phyloP scores from a whole-genome alignment of 768 basidiomycete species.

The Terana coerulea region DNA sequence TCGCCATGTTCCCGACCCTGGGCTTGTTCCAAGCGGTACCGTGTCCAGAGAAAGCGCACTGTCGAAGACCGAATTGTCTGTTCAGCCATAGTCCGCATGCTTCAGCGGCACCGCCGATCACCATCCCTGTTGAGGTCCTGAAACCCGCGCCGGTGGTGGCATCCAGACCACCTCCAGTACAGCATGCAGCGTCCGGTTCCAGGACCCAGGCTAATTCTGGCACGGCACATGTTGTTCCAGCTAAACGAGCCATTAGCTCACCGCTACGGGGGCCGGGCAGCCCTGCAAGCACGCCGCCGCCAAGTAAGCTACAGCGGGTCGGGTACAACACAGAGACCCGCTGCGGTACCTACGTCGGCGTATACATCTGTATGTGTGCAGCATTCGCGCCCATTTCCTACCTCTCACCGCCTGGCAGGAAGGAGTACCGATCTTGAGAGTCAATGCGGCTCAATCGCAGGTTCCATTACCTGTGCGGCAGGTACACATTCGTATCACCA shows the following conservation, averaged over 20 bases:
- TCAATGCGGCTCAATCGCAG: conserved; percentile 65
- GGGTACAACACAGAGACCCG: conserved; percentile 39
- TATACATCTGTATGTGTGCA: conserved; percentile 24
- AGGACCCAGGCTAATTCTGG: conserved; percentile 17
- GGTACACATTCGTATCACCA: conserved; percentile 30
- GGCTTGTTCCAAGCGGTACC: conserved; percentile 53
- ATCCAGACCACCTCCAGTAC: conserved; percentile 8
- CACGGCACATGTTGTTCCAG: conserved; percentile 18
- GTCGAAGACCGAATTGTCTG: conserved; percentile 52
- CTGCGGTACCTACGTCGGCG: conserved; percentile 39
- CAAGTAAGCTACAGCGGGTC: conserved; percentile 60
- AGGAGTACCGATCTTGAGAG: conserved; percentile 61
- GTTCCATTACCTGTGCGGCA: conserved; percentile 75
- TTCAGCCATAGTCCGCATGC: conserved; percentile 57
- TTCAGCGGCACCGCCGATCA: conserved; percentile 33
- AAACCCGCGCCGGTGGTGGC: conserved; percentile 11
- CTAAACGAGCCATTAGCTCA: conserved; percentile 26
- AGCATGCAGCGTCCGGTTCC: conserved; percentile 11
- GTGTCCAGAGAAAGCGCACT: conserved; percentile 54
- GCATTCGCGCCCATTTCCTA: not conserved
- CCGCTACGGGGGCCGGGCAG: conserved; percentile 13
- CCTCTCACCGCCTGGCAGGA: conserved; percentile 31
- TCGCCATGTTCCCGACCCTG: conserved; percentile 58
- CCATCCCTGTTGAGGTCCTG: conserved; percentile 33
- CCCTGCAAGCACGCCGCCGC: conserved; percentile 29